Percentiles rank a stretch among this genome's conserved stretches.
phyloP scores from a whole-genome alignment of 73 alveolate species.

The Tetrahymena elliotti region DNA sequence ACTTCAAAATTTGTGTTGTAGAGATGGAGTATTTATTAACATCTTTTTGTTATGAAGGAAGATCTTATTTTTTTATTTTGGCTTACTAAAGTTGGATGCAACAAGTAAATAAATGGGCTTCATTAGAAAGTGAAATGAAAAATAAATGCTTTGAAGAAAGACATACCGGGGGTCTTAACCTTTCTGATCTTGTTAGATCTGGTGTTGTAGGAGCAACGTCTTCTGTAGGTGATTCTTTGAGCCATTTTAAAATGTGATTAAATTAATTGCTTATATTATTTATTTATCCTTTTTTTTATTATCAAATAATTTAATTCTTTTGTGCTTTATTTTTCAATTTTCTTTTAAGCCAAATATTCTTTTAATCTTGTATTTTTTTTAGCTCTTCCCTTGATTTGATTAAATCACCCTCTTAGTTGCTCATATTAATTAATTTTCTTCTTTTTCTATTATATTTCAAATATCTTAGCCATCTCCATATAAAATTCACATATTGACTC shows the following conservation, averaged over 20 bases:
- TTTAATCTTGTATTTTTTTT: background rate
- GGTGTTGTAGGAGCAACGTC: constrained; percentile 43
- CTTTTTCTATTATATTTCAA: background rate
- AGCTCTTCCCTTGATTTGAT: constrained; percentile 2
- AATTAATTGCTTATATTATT: background rate
- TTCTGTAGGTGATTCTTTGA: constrained; percentile 43
- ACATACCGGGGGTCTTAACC: constrained; percentile 59
- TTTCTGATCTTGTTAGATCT: constrained; percentile 40
- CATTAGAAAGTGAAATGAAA: background rate
- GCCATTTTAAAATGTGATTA: constrained; percentile 24
- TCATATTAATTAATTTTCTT: background rate
- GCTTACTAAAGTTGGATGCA: background rate
- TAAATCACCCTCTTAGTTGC: background rate
- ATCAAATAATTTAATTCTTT: background rate
- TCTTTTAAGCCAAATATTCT: background rate
- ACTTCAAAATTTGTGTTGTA: background rate
- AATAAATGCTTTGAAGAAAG: background rate
- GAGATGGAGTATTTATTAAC: background rate
- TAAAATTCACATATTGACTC: background rate
- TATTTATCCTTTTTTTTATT: background rate
- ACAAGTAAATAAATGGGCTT: background rate
- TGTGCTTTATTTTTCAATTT: background rate
- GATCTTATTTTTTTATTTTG: background rate
- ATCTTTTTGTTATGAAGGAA: background rate
- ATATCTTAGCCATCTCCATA: background rate